phyloP scores from a whole-genome alignment of 129 eudicot species.

The Flaveria bidentis region DNA sequence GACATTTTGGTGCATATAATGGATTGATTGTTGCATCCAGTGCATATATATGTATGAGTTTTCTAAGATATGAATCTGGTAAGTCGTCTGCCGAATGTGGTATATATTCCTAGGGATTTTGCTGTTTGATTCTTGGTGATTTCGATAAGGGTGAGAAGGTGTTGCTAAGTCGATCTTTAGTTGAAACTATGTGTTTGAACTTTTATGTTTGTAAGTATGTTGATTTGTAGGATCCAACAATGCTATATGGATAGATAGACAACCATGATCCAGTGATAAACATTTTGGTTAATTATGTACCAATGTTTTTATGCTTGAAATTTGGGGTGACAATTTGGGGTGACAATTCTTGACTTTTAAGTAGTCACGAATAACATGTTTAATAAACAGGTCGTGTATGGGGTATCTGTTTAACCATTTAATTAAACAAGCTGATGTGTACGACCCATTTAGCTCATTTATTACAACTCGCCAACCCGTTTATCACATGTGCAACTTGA shows the following conservation, averaged over 20 bases:
- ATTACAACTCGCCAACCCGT: no score
- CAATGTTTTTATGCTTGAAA: background rate
- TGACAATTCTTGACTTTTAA: background rate
- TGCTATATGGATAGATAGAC: background rate
- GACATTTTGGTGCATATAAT: background rate
- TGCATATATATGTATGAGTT: background rate
- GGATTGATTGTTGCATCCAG: conserved; percentile 3
- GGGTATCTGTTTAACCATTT: background rate
- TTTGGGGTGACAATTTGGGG: background rate
- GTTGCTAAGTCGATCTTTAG: background rate
- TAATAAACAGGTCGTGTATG: no score
- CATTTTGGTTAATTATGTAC: background rate
- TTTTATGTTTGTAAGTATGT: background rate
- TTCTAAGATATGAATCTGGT: background rate
- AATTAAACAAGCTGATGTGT: background rate
- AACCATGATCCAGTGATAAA: background rate
- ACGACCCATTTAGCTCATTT: no score
- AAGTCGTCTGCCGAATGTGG: background rate
- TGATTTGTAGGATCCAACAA: background rate
- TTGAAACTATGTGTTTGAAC: background rate
- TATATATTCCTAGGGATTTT: conserved; percentile 13
- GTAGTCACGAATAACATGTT: no score
- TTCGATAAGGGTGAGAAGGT: conserved; percentile 13
- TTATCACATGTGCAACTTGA: no score
- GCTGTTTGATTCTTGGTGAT: conserved; percentile 21